Evolutionary conservation across 345 rosid species (phyloP), one percentile per base, ranked within the genome.

Genomic region (Populus nigra): DNA sequence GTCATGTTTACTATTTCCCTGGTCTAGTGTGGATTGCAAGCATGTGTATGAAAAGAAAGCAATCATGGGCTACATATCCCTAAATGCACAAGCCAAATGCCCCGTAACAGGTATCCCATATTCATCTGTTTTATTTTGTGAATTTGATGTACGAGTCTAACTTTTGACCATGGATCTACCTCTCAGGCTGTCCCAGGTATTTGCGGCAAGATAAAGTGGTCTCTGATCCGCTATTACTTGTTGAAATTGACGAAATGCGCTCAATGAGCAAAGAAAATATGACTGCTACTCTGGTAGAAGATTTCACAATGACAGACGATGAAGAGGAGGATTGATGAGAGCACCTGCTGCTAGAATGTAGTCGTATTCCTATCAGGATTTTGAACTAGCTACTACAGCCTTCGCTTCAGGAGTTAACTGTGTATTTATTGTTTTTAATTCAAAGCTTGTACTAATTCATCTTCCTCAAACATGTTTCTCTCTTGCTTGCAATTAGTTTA

Each of bases 211-310:
- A 83, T 23, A 89, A 82, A 75, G 86, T 96, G 79, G 65, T 77
- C 29, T 88, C 89, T 22, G 98, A 96, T 79, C 82, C 90, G 5
- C 73, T 88, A 77, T 86, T 96, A 77, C 85, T 63, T 45, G 69
- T 81, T 55, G 98, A 96, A 77, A 92, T 96, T 8, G 94, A 89
- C 45, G 97, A 93, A 79, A 38, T 90, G 86, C 88, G 93, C n/a
- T 53, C 87, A 3, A 74, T 62, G 81, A 87, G 79, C 67, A 89
- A 82, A 78, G 85, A 88, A 78, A 65, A 81, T 76, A 84, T 75
- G 12, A 78, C 82, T 31, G 69, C 87, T 2, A 87, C 85, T 29
- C 85, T 81, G 12, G 83, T 96, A 16, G 97, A 96, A 88, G 99
- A 93, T 84, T 89, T 88, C 79, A 96, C 99, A 36, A 89, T 67